Conservation (phyloP, 192 early-diverging fungal genomes). For the Globomyces pollinis-pini region DNA sequence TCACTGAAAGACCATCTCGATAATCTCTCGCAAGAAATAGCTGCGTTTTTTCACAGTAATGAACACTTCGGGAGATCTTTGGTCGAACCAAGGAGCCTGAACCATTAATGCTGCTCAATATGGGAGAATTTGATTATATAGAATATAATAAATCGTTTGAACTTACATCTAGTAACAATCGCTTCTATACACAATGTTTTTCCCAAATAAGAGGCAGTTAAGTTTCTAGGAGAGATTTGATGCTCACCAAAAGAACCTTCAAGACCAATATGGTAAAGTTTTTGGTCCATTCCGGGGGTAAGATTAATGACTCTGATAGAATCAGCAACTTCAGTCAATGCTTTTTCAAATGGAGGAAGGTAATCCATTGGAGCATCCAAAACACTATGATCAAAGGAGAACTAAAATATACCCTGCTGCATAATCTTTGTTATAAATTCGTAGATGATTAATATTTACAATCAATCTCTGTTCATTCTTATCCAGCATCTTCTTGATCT, state of each 20-base stretch:
- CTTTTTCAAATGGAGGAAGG: constrained; percentile 75
- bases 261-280: constrained; percentile 56
- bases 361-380: constrained; percentile 70
- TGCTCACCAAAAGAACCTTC: constrained; percentile 88
- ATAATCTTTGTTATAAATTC: constrained; percentile 64
- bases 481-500: constrained; percentile 40
- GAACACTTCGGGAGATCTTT: constrained; percentile 85
- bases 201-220: constrained; percentile 73
- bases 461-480: constrained; percentile 57
- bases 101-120: background rate
- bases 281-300: background rate
- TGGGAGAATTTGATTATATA: too few species aligned
- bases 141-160: background rate
- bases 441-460: constrained; percentile 83
- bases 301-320: constrained; percentile 5
- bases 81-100: constrained; percentile 88
- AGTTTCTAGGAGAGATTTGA: constrained; percentile 76
- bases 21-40: constrained; percentile 80
- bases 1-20: constrained; percentile 75
- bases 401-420: constrained; percentile 54
- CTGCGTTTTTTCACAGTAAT: constrained; percentile 82
- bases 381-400: constrained; percentile 47
- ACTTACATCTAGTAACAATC: constrained; percentile 91
- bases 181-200: constrained; percentile 90
- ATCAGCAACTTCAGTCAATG: constrained; percentile 52